A percentile compares a stretch with the other conserved stretches of the same genome.
phyloP scores from a whole-genome alignment of 2,329 filamentous ascomycete genomes.

The Aschersonia sp. region DNA sequence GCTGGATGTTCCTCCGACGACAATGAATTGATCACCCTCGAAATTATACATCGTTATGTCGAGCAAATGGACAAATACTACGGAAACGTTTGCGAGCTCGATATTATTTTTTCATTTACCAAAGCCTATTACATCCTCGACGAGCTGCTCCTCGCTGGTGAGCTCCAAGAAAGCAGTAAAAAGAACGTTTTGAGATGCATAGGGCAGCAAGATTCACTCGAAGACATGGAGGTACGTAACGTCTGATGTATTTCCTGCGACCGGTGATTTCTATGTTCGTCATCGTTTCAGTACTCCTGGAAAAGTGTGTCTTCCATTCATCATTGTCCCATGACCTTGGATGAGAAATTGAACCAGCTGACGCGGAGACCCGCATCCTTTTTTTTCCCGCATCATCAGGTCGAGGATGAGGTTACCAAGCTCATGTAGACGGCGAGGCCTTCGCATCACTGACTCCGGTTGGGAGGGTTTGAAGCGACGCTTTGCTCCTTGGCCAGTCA shows the following conservation, averaged over 20 bases:
- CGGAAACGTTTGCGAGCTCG: conserved; percentile 97
- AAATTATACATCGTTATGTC: conserved; percentile 97
- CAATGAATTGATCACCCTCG: conserved; percentile 95
- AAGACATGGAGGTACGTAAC: conserved; percentile 93
- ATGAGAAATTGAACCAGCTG: conserved; percentile 11
- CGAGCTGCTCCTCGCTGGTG: conserved; percentile 85
- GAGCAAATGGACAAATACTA: conserved; percentile 99
- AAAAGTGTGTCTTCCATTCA: neutral
- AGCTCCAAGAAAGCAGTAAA: conserved; percentile 98
- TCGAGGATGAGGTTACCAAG: conserved; percentile 81
- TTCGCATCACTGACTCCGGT: too few relatives aligned
- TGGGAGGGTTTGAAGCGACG: too few relatives aligned
- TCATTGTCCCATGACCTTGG: conserved; percentile 4
- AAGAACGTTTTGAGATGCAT: conserved; percentile 97
- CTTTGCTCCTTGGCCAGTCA: too few relatives aligned
- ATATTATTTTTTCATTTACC: conserved; percentile 99
- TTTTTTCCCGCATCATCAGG: conserved; percentile 32
- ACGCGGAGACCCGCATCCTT: conserved; percentile 10
- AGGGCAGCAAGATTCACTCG: conserved; percentile 89
- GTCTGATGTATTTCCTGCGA: conserved; percentile 1
- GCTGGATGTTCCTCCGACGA: conserved; percentile 93
- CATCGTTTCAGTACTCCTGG: neutral
- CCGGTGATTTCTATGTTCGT: neutral
- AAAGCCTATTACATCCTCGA: conserved; percentile 99
- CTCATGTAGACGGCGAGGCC: conserved; percentile 50